Conservation (phyloP, 441 rosid species). For the Capsella rubella region DNA sequence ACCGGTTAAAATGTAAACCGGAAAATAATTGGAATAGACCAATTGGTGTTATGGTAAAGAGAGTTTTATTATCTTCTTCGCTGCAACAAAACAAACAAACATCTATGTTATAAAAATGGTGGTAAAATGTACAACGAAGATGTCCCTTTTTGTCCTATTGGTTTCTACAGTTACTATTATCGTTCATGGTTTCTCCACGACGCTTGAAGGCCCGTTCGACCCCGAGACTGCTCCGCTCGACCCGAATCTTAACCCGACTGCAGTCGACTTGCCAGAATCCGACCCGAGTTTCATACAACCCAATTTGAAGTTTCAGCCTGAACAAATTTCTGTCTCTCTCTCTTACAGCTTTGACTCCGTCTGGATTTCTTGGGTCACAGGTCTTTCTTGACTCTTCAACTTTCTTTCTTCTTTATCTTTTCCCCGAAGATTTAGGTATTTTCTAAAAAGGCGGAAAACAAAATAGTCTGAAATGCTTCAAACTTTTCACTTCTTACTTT, state of each 20-base stretch:
- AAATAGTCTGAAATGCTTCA: background rate
- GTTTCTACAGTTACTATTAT: slow-evolving; percentile 1
- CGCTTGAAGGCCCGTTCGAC: slow-evolving; percentile 80
- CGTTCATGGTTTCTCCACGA: slow-evolving; percentile 52
- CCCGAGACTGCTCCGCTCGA: slow-evolving; percentile 75
- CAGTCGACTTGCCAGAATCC: slow-evolving; percentile 73
- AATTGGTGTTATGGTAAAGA: background rate
- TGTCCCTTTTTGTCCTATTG: slow-evolving; percentile 28
- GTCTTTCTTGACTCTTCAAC: slow-evolving; percentile 43
- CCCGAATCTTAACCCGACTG: slow-evolving; percentile 56
- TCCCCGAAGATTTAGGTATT: background rate
- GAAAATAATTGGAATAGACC: background rate
- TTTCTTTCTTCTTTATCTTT: background rate
- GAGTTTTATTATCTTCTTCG: slow-evolving; percentile 25
- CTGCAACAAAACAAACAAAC: slow-evolving; percentile 9
- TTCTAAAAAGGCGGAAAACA: background rate
- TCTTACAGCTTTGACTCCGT: slow-evolving; percentile 62
- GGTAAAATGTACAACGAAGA: slow-evolving; percentile 17
- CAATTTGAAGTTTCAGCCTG: slow-evolving; percentile 60
- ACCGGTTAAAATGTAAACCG: slow-evolving; percentile 34
- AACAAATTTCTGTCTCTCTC: slow-evolving; percentile 82
- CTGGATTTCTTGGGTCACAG: slow-evolving; percentile 94
- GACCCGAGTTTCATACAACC: slow-evolving; percentile 58
- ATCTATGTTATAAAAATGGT: slow-evolving; percentile 22
- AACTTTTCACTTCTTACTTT: slow-evolving; percentile 1